Conservation (phyloP, 176 grass and related monocot species). For the Luzula sylvatica region DNA sequence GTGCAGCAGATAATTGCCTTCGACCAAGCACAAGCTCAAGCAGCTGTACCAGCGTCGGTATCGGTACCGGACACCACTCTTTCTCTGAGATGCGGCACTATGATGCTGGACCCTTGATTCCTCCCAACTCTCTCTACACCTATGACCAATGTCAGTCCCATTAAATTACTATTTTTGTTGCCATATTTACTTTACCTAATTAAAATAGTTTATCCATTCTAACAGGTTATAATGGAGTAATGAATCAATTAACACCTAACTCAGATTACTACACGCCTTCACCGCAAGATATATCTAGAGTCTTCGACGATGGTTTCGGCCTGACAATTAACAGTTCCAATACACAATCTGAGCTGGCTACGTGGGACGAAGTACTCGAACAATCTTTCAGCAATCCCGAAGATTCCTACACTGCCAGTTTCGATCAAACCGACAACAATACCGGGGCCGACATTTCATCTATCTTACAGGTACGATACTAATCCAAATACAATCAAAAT, state of each 20-base stretch:
- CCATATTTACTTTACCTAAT: neutral
- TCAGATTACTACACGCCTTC: conserved; percentile 35
- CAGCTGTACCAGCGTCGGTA: neutral
- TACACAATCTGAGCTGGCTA: conserved; percentile 38
- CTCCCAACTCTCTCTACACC: conserved; percentile 9
- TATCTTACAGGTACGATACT: conserved; percentile 45
- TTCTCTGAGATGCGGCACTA: conserved; percentile 90
- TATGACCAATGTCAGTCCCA: conserved; percentile 48
- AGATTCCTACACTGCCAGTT: conserved; percentile 46
- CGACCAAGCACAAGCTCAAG: conserved; percentile 5
- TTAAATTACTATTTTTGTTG: conserved; percentile 5
- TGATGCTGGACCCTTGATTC: conserved; percentile 73
- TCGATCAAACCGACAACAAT: conserved; percentile 30
- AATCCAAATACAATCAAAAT: neutral
- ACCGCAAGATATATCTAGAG: conserved; percentile 42
- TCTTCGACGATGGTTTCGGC: conserved; percentile 47
- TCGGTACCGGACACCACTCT: conserved; percentile 92
- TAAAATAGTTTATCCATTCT: conserved; percentile 13
- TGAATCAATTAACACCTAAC: conserved; percentile 33
- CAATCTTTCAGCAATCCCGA: conserved; percentile 41
- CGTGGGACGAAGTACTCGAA: conserved; percentile 39
- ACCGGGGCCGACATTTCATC: conserved; percentile 35
- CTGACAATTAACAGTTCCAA: conserved; percentile 25
- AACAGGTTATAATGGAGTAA: conserved; percentile 51
- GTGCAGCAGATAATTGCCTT: conserved; percentile 78